phyloP scores from a whole-genome alignment of 78 protist genomes.

The Dictyostelium purpureum region DNA sequence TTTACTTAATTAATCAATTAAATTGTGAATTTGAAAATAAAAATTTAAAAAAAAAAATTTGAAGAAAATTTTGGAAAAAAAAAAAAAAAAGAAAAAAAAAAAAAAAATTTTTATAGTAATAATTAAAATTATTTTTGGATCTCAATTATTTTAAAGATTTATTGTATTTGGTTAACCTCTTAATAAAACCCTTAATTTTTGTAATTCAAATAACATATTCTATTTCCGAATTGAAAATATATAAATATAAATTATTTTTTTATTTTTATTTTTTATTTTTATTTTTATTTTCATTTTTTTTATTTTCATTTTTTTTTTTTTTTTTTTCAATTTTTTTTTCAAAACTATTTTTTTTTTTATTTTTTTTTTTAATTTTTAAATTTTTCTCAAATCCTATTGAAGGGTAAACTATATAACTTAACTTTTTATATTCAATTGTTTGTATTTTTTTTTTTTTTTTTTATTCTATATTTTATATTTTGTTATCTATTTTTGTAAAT shows the following conservation, averaged over 20 bases:
- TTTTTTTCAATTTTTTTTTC: not conserved
- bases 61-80: not conserved
- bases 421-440: not conserved
- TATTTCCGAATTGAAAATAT: too few species aligned
- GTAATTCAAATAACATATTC: not conserved
- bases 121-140: not conserved
- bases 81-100: not conserved
- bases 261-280: too few species aligned
- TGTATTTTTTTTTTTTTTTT: not conserved
- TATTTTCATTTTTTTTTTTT: not conserved
- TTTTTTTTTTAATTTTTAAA: not conserved
- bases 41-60: not conserved
- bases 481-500: not conserved
- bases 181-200: too few species aligned
- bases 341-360: not conserved
- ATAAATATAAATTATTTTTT: too few species aligned
- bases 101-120: not conserved
- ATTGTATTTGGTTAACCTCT: too few species aligned
- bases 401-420: not conserved
- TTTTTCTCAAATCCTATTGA: too few species aligned
- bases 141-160: not conserved
- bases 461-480: too few species aligned
- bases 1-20: not conserved
- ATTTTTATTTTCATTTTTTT: too few species aligned
- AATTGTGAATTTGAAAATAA: not conserved